These are phyloP conservation scores for Moesziomyces globuligerus DNA, from an alignment of 1,284 basidiomycete genomes.

Conservation along the genomic window DNA sequence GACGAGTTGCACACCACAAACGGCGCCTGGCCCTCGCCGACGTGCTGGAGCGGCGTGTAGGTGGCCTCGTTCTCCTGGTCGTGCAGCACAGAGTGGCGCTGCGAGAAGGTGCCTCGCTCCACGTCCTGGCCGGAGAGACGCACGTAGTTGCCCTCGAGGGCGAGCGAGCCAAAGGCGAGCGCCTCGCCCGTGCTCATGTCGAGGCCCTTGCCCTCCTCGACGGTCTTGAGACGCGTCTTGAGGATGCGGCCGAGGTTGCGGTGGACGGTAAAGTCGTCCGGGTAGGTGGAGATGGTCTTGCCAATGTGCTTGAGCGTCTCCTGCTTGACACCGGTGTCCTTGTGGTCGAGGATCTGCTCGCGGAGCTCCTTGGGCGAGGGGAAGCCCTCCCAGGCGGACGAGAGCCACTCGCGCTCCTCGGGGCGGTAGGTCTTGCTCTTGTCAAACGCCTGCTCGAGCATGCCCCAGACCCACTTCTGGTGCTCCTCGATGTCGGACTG, in stretches of 20 bases:
- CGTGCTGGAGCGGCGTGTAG: slow-evolving; percentile 88
- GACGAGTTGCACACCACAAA: slow-evolving; percentile 98
- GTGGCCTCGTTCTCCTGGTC: slow-evolving; percentile 93
- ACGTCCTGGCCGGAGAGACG: slow-evolving; percentile 98
- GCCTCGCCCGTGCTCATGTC: slow-evolving; percentile 99
- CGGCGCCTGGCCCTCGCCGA: slow-evolving; percentile 84
- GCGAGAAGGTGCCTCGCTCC: slow-evolving; percentile 99
- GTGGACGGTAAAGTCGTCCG: slow-evolving; percentile 85
- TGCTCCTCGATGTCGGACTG: slow-evolving; percentile 97
- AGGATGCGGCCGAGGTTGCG: slow-evolving; percentile 95
- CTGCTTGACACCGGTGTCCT: slow-evolving; percentile 82
- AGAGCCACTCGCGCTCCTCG: slow-evolving; percentile 83
- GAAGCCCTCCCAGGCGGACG: slow-evolving; percentile 98
- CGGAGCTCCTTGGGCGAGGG: slow-evolving; percentile 95
- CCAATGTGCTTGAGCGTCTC: slow-evolving; percentile 86
- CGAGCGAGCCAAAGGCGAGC: slow-evolving; percentile 92
- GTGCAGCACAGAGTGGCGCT: slow-evolving; percentile 95
- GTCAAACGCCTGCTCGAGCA: slow-evolving; percentile 91
- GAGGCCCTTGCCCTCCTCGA: slow-evolving; percentile 89
- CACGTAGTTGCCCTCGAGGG: slow-evolving; percentile 91
- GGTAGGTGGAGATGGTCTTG: slow-evolving; percentile 84
- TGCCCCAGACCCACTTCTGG: slow-evolving; percentile 98
- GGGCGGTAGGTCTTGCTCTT: slow-evolving; percentile 94
- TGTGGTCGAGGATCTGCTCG: slow-evolving; percentile 88
- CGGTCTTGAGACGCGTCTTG: slow-evolving; percentile 82